Base-by-base conservation (phyloP, 2,329 filamentous ascomycete species). In the Hypoxylon sp. region DNA sequence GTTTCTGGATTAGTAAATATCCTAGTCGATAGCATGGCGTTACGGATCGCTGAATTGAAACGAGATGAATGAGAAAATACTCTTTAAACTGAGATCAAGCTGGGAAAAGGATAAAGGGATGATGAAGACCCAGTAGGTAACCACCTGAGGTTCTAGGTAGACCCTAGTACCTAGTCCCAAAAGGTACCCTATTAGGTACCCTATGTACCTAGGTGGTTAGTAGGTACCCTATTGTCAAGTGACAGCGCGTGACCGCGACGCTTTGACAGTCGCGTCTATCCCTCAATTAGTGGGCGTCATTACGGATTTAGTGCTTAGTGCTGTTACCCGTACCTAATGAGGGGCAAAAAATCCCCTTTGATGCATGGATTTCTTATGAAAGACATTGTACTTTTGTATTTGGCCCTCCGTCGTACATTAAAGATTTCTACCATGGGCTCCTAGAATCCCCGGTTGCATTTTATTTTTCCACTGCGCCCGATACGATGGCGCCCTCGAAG, bases 241-340 rank as follows among this genome's bases (percentile, higher is more conserved):
- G 71, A 73, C 59, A 50, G 37, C 71, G 71, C 70, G 70, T 58
- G 34, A 63, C 55, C 59, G 62, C 43, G 62, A 58, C 59, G 63
- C 51, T 53, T 52, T 49, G 34, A 41, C 44, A 11, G 59, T 69
- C 71, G 70, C 70, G 71, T 71, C 61, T 56, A 7, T 4, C 7
- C 46, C 44, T 10, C 11, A 17, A 30, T 64, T 64, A 65, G 58
- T 61, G 58, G 62, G 43, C 44, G 52, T 68, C 67, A 65, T 68
- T 24, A 44, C 19, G 19, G 20, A 39, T 39, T 39, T 39, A 39
- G 56, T 60, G 49, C 13, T 15, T 48, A 49, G n/a, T 51, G 41
- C 43, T 54, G 44, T 34, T 34, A 48, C 44, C 48, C 63, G 61
- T n/a, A n/a, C n/a, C n/a, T n/a, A 66, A 44, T 65, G 72, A 72